These are phyloP conservation scores for Rhododendron kiyosumense DNA, from an alignment of 148 eudicot species.

Conservation along the genomic window DNA sequence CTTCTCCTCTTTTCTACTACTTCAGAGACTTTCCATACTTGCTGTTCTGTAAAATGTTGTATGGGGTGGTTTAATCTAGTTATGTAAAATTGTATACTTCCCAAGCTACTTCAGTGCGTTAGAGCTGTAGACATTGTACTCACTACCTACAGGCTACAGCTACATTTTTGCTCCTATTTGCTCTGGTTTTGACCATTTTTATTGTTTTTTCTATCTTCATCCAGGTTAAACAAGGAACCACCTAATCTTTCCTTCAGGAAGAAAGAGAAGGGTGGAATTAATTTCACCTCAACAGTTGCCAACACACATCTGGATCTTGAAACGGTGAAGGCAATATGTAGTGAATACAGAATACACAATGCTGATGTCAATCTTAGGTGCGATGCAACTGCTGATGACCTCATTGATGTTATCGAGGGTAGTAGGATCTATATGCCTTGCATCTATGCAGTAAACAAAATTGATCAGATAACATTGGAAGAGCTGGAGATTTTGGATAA, in stretches of 20 bases:
- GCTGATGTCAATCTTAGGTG: constrained; percentile 83
- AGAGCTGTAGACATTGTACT: not conserved
- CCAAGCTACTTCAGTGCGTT: not conserved
- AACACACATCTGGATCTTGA: constrained; percentile 92
- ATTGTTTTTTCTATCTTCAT: not conserved
- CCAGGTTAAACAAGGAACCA: constrained; percentile 95
- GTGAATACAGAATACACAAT: constrained; percentile 94
- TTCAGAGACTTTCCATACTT: not conserved
- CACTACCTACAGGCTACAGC: not conserved
- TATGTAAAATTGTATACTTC: not conserved
- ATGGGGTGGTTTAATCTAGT: not conserved
- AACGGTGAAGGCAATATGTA: constrained; percentile 93
- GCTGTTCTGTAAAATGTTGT: not conserved
- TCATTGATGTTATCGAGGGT: constrained; percentile 95
- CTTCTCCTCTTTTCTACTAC: not conserved
- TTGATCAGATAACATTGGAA: constrained; percentile 94
- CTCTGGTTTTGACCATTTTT: not conserved
- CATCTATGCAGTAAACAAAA: constrained; percentile 89
- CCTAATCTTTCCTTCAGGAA: constrained; percentile 87
- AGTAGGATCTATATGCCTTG: constrained; percentile 94
- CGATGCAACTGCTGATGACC: constrained; percentile 99
- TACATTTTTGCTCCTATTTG: not conserved
- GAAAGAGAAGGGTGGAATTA: constrained; percentile 97
- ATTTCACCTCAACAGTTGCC: constrained; percentile 80
- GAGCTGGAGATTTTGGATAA: constrained; percentile 91